Evolutionary conservation across 1,139 yeast species (phyloP), one percentile per base, ranked within the genome.

Genomic region (Candida frijolesensis): DNA sequence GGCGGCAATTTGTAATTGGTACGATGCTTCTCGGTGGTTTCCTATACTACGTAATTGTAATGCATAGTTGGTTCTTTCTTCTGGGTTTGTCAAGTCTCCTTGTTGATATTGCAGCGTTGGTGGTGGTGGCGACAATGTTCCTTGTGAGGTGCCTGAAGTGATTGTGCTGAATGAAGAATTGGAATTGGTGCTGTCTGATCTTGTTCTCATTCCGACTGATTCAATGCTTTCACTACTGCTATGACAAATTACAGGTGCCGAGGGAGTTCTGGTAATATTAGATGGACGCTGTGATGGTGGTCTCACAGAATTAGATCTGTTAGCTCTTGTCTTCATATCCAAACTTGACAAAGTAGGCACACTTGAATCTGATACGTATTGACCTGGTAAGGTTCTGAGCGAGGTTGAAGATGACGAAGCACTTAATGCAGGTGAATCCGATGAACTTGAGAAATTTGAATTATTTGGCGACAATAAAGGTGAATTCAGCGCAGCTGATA

Each of bases 1-100:
- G 1, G 89, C 85, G 1, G 87, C 84, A 35, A 80, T 72, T 56
- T 83, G 85, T 54, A 88, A 69, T 58, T 85, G 89, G 57, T 84
- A 83, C 2, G 91, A 80, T 5, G 90, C 85, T 57, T 86, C 94
- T 38, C 85, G 75, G 46, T 83, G 79, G 51, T 84, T 80, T 0
- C 89, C 90, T 45, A 75, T 66, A 42, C 78, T 76, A 51, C 89
- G 74, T 41, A 83, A 70, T 37, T 79, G 76, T 25, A 78, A 70
- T 0, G 91, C 90, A 45, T 76, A 61, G 12, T 75, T 65, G 0
- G 82, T 79, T 51, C 84, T 73, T 12, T 78, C 71, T 40, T 76
- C 79, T 1, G 79, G 35, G 19, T 35, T 38, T 11, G 48, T 42
- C 22, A 16, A 50, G 25, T 3, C 44, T 50, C 18, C 46, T 29